phyloP scores from a whole-genome alignment of 129 eudicot species.

The Tagetes patula region DNA sequence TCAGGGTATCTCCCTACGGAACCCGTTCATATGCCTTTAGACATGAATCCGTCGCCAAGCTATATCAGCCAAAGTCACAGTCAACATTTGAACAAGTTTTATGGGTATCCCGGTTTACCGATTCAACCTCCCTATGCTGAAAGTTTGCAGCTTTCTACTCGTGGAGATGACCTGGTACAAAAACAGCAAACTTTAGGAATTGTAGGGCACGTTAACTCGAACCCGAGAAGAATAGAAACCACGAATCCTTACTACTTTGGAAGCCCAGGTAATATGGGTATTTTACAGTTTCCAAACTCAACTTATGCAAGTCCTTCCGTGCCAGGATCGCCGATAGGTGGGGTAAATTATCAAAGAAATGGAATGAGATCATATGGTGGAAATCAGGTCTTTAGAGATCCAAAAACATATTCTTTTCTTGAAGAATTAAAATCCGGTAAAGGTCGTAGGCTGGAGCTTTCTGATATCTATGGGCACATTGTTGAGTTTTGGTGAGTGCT shows the following conservation, averaged over 20 bases:
- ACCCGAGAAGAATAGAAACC: slow-evolving; percentile 37
- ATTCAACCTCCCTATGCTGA: slow-evolving; percentile 50
- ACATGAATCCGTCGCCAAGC: slow-evolving; percentile 35
- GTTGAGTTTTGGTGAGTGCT: slow-evolving; percentile 66
- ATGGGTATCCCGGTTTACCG: slow-evolving; percentile 54
- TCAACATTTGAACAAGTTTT: slow-evolving; percentile 47
- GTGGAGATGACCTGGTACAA: slow-evolving; percentile 41
- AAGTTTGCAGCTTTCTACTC: slow-evolving; percentile 42
- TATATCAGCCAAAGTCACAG: slow-evolving; percentile 34
- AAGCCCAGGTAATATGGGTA: slow-evolving; percentile 47
- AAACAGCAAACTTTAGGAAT: slow-evolving; percentile 41
- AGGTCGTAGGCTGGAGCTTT: slow-evolving; percentile 65
- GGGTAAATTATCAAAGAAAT: slow-evolving; percentile 40
- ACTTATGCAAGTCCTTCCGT: slow-evolving; percentile 50
- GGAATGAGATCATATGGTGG: slow-evolving; percentile 53
- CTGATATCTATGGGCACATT: slow-evolving; percentile 68
- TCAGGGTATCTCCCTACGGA: slow-evolving; percentile 52
- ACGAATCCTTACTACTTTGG: slow-evolving; percentile 40
- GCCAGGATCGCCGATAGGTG: slow-evolving; percentile 49
- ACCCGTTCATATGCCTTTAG: slow-evolving; percentile 47
- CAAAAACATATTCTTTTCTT: slow-evolving; percentile 56
- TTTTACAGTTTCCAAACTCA: slow-evolving; percentile 52
- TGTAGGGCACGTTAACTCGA: slow-evolving; percentile 39
- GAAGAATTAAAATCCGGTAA: slow-evolving; percentile 77
- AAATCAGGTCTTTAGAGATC: slow-evolving; percentile 37